These are phyloP conservation scores for Diddensiella caesifluorescens DNA, from an alignment of 805 yeast species.

Conservation along the genomic window DNA sequence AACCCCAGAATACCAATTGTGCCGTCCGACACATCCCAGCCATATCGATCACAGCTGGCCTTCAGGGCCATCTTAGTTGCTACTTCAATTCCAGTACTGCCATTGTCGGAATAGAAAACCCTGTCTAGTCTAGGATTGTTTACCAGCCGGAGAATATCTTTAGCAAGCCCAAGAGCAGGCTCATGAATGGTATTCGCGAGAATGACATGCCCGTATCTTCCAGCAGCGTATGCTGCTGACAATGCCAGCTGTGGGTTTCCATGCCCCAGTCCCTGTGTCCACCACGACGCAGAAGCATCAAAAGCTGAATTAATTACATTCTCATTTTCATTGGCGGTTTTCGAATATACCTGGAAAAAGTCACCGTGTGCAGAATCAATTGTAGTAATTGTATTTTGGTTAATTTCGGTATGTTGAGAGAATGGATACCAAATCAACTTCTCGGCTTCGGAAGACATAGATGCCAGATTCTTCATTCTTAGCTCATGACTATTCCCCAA, in stretches of 20 bases:
- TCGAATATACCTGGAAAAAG: constrained; percentile 15
- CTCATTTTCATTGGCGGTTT: neutral
- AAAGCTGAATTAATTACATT: constrained; percentile 17
- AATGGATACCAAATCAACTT: constrained; percentile 25
- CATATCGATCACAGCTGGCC: constrained; percentile 18
- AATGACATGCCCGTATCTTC: constrained; percentile 27
- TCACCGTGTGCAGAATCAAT: constrained; percentile 27
- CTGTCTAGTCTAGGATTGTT: constrained; percentile 18
- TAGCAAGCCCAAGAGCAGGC: constrained; percentile 25
- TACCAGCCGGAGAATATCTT: constrained; percentile 13
- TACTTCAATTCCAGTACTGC: constrained; percentile 27
- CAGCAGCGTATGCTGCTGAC: constrained; percentile 26
- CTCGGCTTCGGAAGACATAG: constrained; percentile 16
- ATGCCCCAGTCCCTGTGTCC: constrained; percentile 28
- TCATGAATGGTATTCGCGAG: constrained; percentile 25
- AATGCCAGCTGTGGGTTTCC: constrained; percentile 22
- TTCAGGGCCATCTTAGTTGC: constrained; percentile 27
- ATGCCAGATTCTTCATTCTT: constrained; percentile 10
- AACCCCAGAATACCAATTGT: constrained; percentile 21
- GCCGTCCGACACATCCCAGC: constrained; percentile 13
- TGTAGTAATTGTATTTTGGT: constrained; percentile 18
- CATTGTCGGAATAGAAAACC: constrained; percentile 27
- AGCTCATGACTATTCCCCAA: constrained; percentile 10
- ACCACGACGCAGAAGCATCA: constrained; percentile 28
- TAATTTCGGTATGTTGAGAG: constrained; percentile 22